Evolutionary conservation across 2,329 filamentous ascomycete genomes (phyloP), one percentile per base, ranked within the genome.

Genomic region (Mycosphaerelloides madeirae): DNA sequence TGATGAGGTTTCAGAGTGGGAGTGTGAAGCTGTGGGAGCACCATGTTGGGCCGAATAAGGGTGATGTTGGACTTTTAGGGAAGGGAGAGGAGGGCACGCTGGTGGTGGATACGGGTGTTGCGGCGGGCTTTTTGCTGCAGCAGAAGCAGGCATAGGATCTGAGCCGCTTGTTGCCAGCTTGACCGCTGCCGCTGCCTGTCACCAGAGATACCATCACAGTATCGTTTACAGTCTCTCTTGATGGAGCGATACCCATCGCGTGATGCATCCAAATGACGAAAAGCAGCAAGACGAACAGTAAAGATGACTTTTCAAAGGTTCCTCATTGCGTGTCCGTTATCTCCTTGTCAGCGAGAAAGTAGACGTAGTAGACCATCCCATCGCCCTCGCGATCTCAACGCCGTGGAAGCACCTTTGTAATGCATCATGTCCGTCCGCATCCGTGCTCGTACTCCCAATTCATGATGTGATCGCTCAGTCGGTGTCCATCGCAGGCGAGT

Each of bases 81-180:
- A 81, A 85, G n/a, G 79, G 78, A 1, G 79, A 84, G 43, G 81
- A 85, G 56, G 78, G 79, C 2, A 66, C 88, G 1, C 65, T 90
- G 4, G 71, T 89, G 0, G 78, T 87, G 0, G 83, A 89, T 62
- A 83, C 83, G 0, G 66, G 67, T 13, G 48, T 44, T 35, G 59
- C 69, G 45, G 64, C 66, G 16, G 54, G 64, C 41, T 60, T 55
- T 31, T 34, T 58, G 39, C 39, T 57, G 43, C 52, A 55, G 52
- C 52, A 57, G 52, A 55, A n/a, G n/a, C n/a, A n/a, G n/a, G n/a
- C n/a, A n/a, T n/a, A n/a, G n/a, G n/a, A n/a, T n/a, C n/a, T n/a
- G n/a, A n/a, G n/a, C n/a, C n/a, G n/a, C n/a, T n/a, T n/a, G n/a
- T n/a, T n/a, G n/a, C n/a, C n/a, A n/a, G n/a, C n/a, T n/a, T n/a